Conservation (phyloP, 1,284 basidiomycete genomes). For the Abortiporus biennis region DNA sequence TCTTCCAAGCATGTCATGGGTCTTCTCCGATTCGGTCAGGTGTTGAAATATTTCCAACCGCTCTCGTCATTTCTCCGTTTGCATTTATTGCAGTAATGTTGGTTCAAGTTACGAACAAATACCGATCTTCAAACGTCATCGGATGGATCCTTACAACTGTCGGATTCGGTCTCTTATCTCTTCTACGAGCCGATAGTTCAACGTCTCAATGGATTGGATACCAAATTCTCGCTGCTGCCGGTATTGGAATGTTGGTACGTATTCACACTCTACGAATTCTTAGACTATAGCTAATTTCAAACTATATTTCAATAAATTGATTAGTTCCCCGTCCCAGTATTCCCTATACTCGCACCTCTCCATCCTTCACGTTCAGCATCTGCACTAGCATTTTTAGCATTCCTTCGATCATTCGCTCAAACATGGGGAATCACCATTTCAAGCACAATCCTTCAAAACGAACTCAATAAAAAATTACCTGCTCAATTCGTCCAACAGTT, state of each 20-base stretch:
- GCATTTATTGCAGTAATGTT: slow-evolving; percentile 18
- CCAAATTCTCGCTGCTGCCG: slow-evolving; percentile 20
- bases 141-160: slow-evolving; percentile 24
- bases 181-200: slow-evolving; percentile 20
- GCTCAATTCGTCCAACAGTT: slow-evolving; percentile 3
- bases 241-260: slow-evolving; percentile 22
- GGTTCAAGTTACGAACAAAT: slow-evolving; percentile 16
- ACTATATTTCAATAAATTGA: no score
- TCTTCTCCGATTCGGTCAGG: slow-evolving; percentile 18
- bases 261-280: neutral
- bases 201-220: slow-evolving; percentile 26
- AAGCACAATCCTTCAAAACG: slow-evolving; percentile 14
- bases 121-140: slow-evolving; percentile 18
- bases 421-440: slow-evolving; percentile 17
- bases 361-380: slow-evolving; percentile 21
- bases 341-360: slow-evolving; percentile 29
- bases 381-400: slow-evolving; percentile 26
- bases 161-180: slow-evolving; percentile 22
- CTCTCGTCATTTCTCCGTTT: slow-evolving; percentile 18
- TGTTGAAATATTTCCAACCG: slow-evolving; percentile 19
- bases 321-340: slow-evolving; percentile 21
- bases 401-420: slow-evolving; percentile 24
- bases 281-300: neutral
- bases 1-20: slow-evolving; percentile 32
- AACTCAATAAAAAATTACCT: slow-evolving; percentile 6